A percentile compares a stretch with the other conserved stretches of the same genome.
phyloP scores from a whole-genome alignment of 164 flowering plant species.

The Dillenia turbinata region DNA sequence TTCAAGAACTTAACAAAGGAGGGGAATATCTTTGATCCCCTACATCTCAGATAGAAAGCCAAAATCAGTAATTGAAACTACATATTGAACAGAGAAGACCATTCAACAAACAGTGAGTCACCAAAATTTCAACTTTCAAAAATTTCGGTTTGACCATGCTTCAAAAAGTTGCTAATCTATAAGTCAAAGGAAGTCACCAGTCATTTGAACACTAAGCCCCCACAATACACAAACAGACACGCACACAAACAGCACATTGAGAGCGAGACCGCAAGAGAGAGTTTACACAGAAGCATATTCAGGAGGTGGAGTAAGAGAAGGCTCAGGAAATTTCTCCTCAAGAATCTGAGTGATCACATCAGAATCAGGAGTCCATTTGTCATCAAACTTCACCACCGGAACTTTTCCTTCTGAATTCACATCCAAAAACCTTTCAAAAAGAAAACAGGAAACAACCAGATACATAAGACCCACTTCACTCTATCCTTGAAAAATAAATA shows the following conservation, averaged over 20 bases:
- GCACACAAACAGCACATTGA: not conserved
- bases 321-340: constrained; percentile 80
- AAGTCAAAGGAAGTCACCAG: too few relatives aligned
- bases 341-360: constrained; percentile 69
- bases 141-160: too few relatives aligned
- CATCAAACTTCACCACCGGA: constrained; percentile 67
- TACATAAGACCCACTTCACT: not conserved
- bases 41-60: constrained; percentile 12
- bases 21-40: constrained; percentile 76
- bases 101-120: too few relatives aligned
- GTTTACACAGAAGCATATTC: constrained; percentile 67
- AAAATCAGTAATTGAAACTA: not conserved
- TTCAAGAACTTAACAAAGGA: constrained; percentile 66
- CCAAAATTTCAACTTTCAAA: too few relatives aligned
- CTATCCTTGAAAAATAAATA: not conserved
- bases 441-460: constrained; percentile 1
- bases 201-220: too few relatives aligned
- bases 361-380: constrained; percentile 77
- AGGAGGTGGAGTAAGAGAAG: constrained; percentile 61
- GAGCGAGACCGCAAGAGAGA: constrained; percentile 6
- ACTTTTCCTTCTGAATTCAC: constrained; percentile 83
- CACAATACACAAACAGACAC: not conserved
- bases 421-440: constrained; percentile 56
- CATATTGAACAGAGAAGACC: not conserved
- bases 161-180: too few relatives aligned